phyloP scores from a whole-genome alignment of 805 yeast species.

The Pichia insulana region DNA sequence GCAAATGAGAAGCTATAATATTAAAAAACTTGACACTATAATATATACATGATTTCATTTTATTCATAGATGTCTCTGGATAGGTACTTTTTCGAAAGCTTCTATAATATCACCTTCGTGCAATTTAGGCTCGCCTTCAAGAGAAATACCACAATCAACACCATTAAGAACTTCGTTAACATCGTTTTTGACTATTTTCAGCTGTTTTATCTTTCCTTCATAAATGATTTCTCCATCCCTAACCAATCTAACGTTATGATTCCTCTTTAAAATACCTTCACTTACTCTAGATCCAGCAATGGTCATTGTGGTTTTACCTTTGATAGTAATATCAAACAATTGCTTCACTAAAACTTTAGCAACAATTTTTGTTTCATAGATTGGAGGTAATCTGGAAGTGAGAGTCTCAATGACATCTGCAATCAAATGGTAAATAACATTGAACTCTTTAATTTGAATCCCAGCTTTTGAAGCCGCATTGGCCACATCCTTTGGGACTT shows the following conservation, averaged over 20 bases:
- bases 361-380: slow-evolving; percentile 52
- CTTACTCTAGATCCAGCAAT: slow-evolving; percentile 85
- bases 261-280: slow-evolving; percentile 57
- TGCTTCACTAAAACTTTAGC: slow-evolving; percentile 66
- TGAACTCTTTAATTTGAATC: slow-evolving; percentile 55
- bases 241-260: slow-evolving; percentile 34
- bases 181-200: slow-evolving; percentile 79
- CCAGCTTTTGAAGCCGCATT: slow-evolving; percentile 48
- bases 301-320: slow-evolving; percentile 42
- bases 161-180: slow-evolving; percentile 74
- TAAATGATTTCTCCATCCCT: slow-evolving; percentile 40
- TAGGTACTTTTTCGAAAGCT: slow-evolving; percentile 56
- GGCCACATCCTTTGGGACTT: slow-evolving; percentile 53
- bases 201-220: slow-evolving; percentile 45
- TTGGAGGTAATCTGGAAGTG: slow-evolving; percentile 53
- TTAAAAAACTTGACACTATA: background rate
- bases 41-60: background rate
- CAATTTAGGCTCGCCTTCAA: slow-evolving; percentile 33
- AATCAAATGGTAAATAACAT: slow-evolving; percentile 79
- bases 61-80: slow-evolving; percentile 42
- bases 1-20: background rate
- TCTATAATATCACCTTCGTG: slow-evolving; percentile 65
- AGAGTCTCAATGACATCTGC: slow-evolving; percentile 71
- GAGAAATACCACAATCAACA: slow-evolving; percentile 79
- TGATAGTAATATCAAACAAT: slow-evolving; percentile 58